Base-by-base conservation (phyloP, 2,329 filamentous ascomycete genomes). In the Aspergillus texensis region DNA sequence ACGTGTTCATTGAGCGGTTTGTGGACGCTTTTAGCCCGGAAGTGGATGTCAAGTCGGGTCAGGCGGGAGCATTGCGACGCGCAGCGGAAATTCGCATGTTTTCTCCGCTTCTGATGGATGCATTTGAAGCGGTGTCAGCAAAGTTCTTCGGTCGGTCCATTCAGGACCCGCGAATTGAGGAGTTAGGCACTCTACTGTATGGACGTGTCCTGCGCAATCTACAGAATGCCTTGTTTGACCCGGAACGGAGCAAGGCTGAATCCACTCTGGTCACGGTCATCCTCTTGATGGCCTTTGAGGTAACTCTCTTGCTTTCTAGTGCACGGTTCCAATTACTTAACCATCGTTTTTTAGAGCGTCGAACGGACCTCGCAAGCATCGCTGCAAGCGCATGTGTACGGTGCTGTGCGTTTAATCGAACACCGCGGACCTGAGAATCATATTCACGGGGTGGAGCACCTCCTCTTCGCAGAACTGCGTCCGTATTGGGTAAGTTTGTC, bases 31-130 rank as follows among this genome's bases (percentile, higher is more conserved):
- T 79, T 43, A 78, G 77, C 58, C 77, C 77, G 1, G 65, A 78
- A 45, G 76, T 79, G 5, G 73, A 77, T 50, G 57, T 67, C 1
- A 77, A 74, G 34, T 69, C 73, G 5, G 77, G 77, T 5, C 72
- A 71, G 24, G 76, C 77, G 4, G 76, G 75, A 24, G 77, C 77
- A 19, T 57, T 79, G 21, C 74, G 77, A 39, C 72, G 73, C 14
- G 77, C 76, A 5, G 77, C 77, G 0, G 73, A 69, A 16, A 78
- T 79, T 53, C 75, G 77, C 56, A 78, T 79, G 75, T 79, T 78
- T 43, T 78, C 77, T 0, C 76, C 77, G 3, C 68, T 79, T 14
- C 72, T 79, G 11, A 68, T 68, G 2, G 75, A 77, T 58, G 77
- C 77, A 0, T 78, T 77, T 57, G 72, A 78, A 52, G 73, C 75